Percentiles rank a stretch among this genome's conserved stretches.
phyloP scores from a whole-genome alignment of 345 rosid species.

The Citropsis articulata region DNA sequence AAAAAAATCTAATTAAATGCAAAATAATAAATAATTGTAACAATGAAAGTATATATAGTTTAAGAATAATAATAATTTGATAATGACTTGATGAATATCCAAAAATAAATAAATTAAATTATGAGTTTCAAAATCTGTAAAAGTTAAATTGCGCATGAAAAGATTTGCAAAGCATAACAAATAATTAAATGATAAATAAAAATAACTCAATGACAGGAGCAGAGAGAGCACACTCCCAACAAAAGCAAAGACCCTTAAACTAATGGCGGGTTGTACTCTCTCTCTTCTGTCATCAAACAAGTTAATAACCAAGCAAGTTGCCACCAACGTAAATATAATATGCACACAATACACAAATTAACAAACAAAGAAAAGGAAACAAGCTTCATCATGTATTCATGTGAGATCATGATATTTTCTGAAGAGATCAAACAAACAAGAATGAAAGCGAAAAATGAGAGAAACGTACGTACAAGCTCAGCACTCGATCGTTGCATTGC shows the following conservation, averaged over 20 bases:
- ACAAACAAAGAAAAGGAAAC: not conserved
- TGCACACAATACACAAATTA: not conserved
- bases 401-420: not conserved
- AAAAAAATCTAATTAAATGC: too few relatives aligned
- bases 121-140: too few relatives aligned
- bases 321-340: too few relatives aligned
- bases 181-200: too few relatives aligned
- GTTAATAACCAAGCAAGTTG: not conserved
- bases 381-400: not conserved
- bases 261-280: conserved; percentile 77
- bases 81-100: too few relatives aligned
- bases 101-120: too few relatives aligned
- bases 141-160: too few relatives aligned
- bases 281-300: conserved; percentile 90
- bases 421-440: too few relatives aligned
- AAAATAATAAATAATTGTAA: too few relatives aligned
- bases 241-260: conserved; percentile 53
- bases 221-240: conserved; percentile 89
- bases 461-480: conserved; percentile 6
- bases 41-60: too few relatives aligned
- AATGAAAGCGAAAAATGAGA: not conserved
- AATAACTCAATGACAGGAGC: conserved; percentile 53
- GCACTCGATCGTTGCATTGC: not conserved
- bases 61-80: too few relatives aligned
- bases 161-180: not conserved